Evolutionary conservation across 495 filamentous ascomycete genomes (phyloP), one percentile per base, ranked within the genome.

Genomic region (Xylaria longipes): DNA sequence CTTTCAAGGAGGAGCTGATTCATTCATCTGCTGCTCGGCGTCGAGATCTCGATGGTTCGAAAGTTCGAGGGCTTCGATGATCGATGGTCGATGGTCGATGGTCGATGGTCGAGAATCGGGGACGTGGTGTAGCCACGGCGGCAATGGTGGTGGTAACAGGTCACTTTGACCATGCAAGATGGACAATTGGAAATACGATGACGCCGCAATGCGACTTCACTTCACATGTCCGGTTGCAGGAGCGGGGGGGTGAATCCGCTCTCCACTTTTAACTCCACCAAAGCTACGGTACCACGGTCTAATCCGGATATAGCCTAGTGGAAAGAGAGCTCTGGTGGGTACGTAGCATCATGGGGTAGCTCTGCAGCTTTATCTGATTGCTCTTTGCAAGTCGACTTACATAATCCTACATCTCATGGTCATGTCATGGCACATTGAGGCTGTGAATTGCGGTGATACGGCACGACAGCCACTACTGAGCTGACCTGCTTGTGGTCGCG

Each of bases 1-100:
- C 92, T 89, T 77, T 91, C 89, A 73, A 96, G 84, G 27, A 97
- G 87, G 75, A 90, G 89, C 66, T 88, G 87, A 89, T 94, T 93
- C 93, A 97, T 96, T 84, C 89, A 92, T 91, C 65, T 81, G 76
- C 54, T 46, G 22, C 20, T 48, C 66, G 31, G 52, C 11, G 25
- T 52, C 31, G 41, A 25, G 65, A 22, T 43, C 11, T 41, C 50
- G 33, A 48, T n/a, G 14, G 15, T 27, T 27, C 41, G 29, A 41
- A 25, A 29, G 12, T 52, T 2, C n/a, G 14, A 25, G 27, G 41
- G 11, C 17, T 45, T 20, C 15, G 62, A 25, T 1, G 35, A 48
- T 45, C 12, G 31, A 22, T 20, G 52, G 52, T 31, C 22, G 50
- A 12, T 25, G 20, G 4, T 17, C 20, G 14, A 3, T 14, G 22